phyloP scores from a whole-genome alignment of 2,329 filamentous ascomycete genomes.

The Lojkania enalia region DNA sequence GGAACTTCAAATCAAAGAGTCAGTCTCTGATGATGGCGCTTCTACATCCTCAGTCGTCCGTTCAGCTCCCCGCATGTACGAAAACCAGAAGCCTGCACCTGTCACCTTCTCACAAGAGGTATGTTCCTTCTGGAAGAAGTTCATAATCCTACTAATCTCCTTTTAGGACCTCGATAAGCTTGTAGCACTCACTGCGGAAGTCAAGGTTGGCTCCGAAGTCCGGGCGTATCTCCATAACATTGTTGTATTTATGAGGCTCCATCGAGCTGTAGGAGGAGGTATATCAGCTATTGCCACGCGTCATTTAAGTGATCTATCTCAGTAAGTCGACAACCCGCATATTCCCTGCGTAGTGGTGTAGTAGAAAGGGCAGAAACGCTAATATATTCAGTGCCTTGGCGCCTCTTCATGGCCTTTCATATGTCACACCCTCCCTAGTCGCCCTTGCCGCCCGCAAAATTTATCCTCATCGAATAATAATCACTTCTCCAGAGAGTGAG shows the following conservation, averaged over 20 bases:
- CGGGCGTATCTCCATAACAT: constrained; percentile 86
- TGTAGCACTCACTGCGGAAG: constrained; percentile 59
- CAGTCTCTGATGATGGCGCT: constrained; percentile 29
- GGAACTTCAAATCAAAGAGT: constrained; percentile 47
- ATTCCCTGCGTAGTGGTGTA: too few species aligned
- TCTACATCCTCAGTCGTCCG: constrained; percentile 46
- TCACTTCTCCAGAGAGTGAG: constrained; percentile 72
- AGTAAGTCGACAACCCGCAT: constrained; percentile 45
- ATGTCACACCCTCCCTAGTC: constrained; percentile 81
- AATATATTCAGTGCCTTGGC: constrained; percentile 64
- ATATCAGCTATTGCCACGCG: constrained; percentile 77
- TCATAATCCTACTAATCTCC: constrained; percentile 6
- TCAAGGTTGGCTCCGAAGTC: constrained; percentile 74
- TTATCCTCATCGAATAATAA: constrained; percentile 79
- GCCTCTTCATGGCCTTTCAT: constrained; percentile 77
- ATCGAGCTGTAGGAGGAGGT: constrained; percentile 79
- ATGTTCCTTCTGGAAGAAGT: constrained; percentile 17
- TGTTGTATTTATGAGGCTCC: constrained; percentile 81
- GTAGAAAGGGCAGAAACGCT: too few species aligned
- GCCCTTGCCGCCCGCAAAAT: constrained; percentile 82
- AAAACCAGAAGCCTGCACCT: constrained; percentile 18
- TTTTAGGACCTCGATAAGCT: constrained; percentile 61
- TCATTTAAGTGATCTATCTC: constrained; percentile 71
- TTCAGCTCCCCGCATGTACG: constrained; percentile 21
- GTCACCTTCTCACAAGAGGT: constrained; percentile 52